Base-by-base conservation (phyloP, 352 stramenopile genomes). In the Globisporangium spinosum region DNA sequence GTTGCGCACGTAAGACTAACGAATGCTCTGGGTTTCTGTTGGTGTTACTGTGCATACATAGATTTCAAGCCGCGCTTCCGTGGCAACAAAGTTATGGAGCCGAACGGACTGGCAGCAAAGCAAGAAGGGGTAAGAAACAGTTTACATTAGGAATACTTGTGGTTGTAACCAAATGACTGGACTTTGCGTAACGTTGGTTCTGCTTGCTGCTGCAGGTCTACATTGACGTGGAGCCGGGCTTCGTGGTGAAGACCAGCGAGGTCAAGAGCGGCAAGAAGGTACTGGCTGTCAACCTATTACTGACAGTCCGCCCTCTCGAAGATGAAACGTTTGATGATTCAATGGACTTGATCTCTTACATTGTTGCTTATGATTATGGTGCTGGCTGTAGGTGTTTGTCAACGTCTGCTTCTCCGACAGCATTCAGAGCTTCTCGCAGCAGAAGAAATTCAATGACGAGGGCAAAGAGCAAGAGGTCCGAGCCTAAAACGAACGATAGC, bases 341-440 rank as follows among this genome's bases (percentile, higher is more conserved):
- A 32, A 32, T 8, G 29, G 29, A 32, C 4, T 32, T 32, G 29
- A 32, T 32, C 29, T 32, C 29, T 32, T 32, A 32, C 3, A 32
- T 32, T 32, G 29, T 32, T 32, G 29, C 7, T 32, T 32, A 32
- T 8, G 29, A 0, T 8, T 32, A 32, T 8, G 29, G 29, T 32
- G 29, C 29, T 32, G 29, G 29, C 29, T 32, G 29, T 32, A 32
- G 82, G 76, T 91, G 29, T 94, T 94, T 69, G 76, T 94, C 35
- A 94, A 94, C 69, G 75, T 94, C 35, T 90, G 88, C 54, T 77
- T 75, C 70, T 82, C 83, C 22, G 72, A 80, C 23, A 70, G 78
- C n/a, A 91, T 94, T 64, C 86, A 93, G 66, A 84, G 62, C 13
- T 92, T 93, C 64, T 93, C 87, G 7, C 75, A 92, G 70, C 84